phyloP scores from a whole-genome alignment of 441 rosid genomes.

The Arabidopsis lyrata region DNA sequence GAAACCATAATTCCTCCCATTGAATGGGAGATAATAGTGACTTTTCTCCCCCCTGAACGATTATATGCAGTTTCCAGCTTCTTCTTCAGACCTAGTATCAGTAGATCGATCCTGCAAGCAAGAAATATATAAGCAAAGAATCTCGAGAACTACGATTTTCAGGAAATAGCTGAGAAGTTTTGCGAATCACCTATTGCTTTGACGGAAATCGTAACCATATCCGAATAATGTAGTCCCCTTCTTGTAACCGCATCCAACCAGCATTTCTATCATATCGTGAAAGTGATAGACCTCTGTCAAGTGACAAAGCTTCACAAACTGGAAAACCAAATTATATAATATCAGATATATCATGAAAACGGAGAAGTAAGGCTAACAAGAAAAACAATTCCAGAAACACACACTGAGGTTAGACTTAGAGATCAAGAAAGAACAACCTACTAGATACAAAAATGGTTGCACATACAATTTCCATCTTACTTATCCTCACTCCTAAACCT shows the following conservation, averaged over 20 bases:
- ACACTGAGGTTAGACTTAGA: conserved; percentile 7
- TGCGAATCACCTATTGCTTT: conserved; percentile 75
- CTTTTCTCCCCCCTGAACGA: conserved; percentile 76
- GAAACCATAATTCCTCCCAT: conserved; percentile 90
- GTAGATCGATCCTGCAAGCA: conserved; percentile 68
- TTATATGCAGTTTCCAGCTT: conserved; percentile 80
- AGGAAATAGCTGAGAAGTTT: conserved; percentile 13
- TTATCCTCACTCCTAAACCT: background rate
- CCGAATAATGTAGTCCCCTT: conserved; percentile 91
- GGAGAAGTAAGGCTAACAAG: conserved; percentile 26
- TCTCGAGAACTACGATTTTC: conserved; percentile 27
- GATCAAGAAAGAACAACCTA: conserved; percentile 1
- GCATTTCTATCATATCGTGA: conserved; percentile 91
- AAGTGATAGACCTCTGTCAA: conserved; percentile 76
- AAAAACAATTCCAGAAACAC: background rate
- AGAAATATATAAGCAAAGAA: conserved; percentile 33
- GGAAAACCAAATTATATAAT: conserved; percentile 35
- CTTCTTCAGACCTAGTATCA: conserved; percentile 65
- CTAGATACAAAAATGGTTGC: background rate
- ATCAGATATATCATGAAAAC: conserved; percentile 65
- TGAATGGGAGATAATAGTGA: conserved; percentile 81
- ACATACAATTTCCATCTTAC: background rate
- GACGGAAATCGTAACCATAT: conserved; percentile 91
- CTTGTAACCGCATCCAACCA: conserved; percentile 75
- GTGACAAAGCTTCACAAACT: conserved; percentile 70